A percentile compares a stretch with the other conserved stretches of the same genome.
Evolutionary conservation across 2,329 filamentous ascomycete genomes (phyloP).

Genomic region (Dothiorella sarmentorum): DNA sequence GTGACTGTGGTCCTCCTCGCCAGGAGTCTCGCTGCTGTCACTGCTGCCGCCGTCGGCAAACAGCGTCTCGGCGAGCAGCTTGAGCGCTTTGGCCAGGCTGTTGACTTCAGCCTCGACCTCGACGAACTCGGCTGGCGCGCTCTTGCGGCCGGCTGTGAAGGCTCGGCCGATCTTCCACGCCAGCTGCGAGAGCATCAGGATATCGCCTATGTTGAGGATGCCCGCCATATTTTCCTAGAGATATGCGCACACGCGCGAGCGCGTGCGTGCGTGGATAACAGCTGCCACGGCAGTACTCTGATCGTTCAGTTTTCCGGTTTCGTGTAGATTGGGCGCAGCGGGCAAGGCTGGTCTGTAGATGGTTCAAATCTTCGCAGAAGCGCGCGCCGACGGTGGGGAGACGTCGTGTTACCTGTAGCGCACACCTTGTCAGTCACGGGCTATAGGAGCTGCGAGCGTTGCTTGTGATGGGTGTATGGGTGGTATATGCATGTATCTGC

Average conservation of each 20-base stretch:
- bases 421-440: too few relatives aligned
- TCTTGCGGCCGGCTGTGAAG: conserved; percentile 41
- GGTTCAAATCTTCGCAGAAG: too few relatives aligned
- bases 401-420: too few relatives aligned
- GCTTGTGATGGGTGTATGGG: too few relatives aligned
- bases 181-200: conserved; percentile 45
- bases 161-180: conserved; percentile 46
- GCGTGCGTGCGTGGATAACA: background rate
- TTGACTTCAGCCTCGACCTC: conserved; percentile 43
- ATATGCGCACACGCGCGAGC: background rate
- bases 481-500: too few relatives aligned
- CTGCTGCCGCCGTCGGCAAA: conserved; percentile 33
- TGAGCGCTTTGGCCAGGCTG: conserved; percentile 42
- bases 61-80: conserved; percentile 45
- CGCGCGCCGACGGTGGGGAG: too few relatives aligned
- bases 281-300: too few relatives aligned
- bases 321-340: too few relatives aligned
- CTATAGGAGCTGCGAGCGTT: too few relatives aligned
- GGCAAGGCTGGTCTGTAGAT: background rate
- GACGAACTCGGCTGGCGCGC: conserved; percentile 41
- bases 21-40: too few relatives aligned
- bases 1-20: conserved; percentile 4
- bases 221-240: conserved; percentile 25
- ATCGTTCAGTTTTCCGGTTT: too few relatives aligned
- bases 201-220: conserved; percentile 40